These are phyloP conservation scores for Telopea speciosissima DNA, from an alignment of 177 flowering plant genomes.

Conservation along the genomic window DNA sequence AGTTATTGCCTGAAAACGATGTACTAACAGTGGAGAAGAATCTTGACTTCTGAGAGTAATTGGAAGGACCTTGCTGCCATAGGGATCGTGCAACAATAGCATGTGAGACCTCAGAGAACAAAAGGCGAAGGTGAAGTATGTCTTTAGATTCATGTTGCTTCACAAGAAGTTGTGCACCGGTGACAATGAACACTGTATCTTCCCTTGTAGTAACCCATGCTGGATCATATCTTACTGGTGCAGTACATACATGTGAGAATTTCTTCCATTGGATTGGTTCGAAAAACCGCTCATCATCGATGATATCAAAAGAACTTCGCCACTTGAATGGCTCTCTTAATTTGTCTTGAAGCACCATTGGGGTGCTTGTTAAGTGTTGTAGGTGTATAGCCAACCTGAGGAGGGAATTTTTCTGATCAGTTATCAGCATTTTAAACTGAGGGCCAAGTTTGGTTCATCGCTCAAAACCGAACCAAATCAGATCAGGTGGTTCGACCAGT, in stretches of 20 bases:
- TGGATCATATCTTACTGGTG: slow-evolving; percentile 48
- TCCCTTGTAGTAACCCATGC: slow-evolving; percentile 20
- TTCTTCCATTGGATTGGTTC: slow-evolving; percentile 55
- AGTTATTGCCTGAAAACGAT: slow-evolving; percentile 23
- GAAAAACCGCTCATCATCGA: slow-evolving; percentile 29
- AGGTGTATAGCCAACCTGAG: slow-evolving; percentile 77
- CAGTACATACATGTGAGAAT: slow-evolving; percentile 63
- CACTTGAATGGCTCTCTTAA: slow-evolving; percentile 28
- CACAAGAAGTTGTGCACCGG: slow-evolving; percentile 74
- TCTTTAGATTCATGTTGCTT: slow-evolving; percentile 44
- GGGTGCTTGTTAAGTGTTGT: slow-evolving; percentile 53
- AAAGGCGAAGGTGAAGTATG: slow-evolving; percentile 66
- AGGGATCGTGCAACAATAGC: slow-evolving; percentile 28
- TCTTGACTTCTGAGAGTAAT: slow-evolving; percentile 37
- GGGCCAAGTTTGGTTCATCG: too few relatives aligned
- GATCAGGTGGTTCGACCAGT: too few relatives aligned
- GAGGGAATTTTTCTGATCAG: background rate
- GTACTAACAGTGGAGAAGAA: slow-evolving; percentile 45
- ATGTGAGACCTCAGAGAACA: slow-evolving; percentile 40
- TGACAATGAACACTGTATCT: slow-evolving; percentile 47
- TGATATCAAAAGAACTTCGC: slow-evolving; percentile 44
- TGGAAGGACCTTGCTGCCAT: slow-evolving; percentile 47
- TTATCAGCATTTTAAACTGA: background rate
- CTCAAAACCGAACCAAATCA: too few relatives aligned
- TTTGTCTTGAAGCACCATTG: slow-evolving; percentile 37